Evolutionary conservation across 768 basidiomycete genomes (phyloP), one percentile per base, ranked within the genome.

Genomic region (Suillus subluteus): DNA sequence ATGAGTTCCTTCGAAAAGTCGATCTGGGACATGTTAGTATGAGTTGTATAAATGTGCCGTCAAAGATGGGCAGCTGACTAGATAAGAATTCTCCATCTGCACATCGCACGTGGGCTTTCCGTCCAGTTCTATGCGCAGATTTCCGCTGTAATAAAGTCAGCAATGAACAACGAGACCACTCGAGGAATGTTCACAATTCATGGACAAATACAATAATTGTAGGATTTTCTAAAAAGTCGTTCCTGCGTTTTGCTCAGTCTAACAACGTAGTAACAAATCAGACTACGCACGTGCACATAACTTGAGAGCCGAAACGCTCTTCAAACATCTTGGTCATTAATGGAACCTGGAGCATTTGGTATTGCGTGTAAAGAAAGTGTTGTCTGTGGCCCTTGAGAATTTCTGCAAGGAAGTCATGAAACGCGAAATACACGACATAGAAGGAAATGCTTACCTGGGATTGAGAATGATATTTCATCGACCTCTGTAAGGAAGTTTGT

Each of bases 371-470:
- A 41, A 99, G 79, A 66, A 92, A 90, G 69, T 93, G 84, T 67
- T 92, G 89, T n/a, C 97, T 87, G 76, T 98, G 94, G 16, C 87
- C 87, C 76, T 97, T 98, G 65, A 99, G 85, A 26, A 97, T 85
- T 73, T 96, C 95, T 91, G 70, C 15, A 62, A 65, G 23, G 23
- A 32, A 30, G 41, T 44, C 52, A 16, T 50, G 56, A 38, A 71
- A 65, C 64, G 62, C 62, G 15, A 64, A 41, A 23, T n/a, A 50
- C 26, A 65, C 38, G 8, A 52, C 16, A 32, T 18, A 9, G n/a
- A 26, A 38, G 26, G 61, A 61, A 43, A n/a, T 16, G 48, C 70
- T 44, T 75, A 90, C 91, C 91, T 44, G 92, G 88, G 65, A 94
- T 86, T 1, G 89, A 88, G 74, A 88, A 87, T 32, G 84, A 82